Evolutionary conservation across 371 early-diverging fungal genomes (phyloP), one percentile per base, ranked within the genome.

Genomic region (Rhizopus sp.): DNA sequence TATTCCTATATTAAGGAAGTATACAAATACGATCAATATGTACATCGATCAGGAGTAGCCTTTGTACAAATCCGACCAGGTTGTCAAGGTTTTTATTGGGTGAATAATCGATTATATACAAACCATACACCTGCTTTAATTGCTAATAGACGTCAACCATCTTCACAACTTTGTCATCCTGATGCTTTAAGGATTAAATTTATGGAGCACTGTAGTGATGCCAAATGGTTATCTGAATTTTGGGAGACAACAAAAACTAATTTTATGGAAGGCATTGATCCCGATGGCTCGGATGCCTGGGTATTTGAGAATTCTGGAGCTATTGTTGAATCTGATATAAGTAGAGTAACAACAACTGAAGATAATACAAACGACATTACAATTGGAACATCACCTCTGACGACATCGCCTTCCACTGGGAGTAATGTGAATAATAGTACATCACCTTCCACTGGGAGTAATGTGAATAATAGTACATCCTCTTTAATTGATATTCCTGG

Each of bases 1-100:
- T 93, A 88, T 68, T 87, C 95, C 0, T 91, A 88, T 69, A 74
- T 80, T 48, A 81, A 90, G 30, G 80, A 84, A 2, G 77, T 70
- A 0, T 89, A 84, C 75, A 81, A 84, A 69, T 82, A 90, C 65
- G 90, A 93, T 53, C 99, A 98, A 65, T 96, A 88, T 57, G 85
- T 97, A 29, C 97, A 97, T 70, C 82, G 90, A 41, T 88, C 90
- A 0, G 98, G 98, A 0, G 87, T 88, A 2, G 94, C 93, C 3
- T 93, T 96, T 82, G 86, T 98, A 29, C 96, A 95, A 68, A 89
- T 97, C 12, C 78, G 89, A n/a, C 81, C 80, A 30, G 70, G 77
- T 7, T 86, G 84, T 4, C 69, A 84, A 4, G 95, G 96, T 0
- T 93, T 94, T 55, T 83, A 86, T 50, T 97, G 95, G 95, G 86